Evolutionary conservation across 768 basidiomycete genomes (phyloP).

Genomic region (Trametes cingulata): DNA sequence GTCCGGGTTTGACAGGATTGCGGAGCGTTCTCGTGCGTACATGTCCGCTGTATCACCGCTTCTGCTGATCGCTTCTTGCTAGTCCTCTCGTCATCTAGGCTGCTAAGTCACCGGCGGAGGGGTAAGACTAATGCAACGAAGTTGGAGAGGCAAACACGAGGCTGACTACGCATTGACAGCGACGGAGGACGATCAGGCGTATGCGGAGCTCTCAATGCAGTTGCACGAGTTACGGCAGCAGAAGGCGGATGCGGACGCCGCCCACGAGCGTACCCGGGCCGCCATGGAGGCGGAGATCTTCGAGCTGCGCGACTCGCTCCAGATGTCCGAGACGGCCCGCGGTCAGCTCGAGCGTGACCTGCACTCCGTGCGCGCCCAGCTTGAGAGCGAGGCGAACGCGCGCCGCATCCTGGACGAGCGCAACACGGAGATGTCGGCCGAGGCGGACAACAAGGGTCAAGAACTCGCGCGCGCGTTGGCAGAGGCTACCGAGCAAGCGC

Average conservation of each 20-base stretch:
- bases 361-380: conserved; percentile 58
- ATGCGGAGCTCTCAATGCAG: conserved; percentile 70
- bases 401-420: conserved; percentile 66
- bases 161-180: conserved; percentile 40
- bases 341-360: conserved; percentile 66
- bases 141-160: conserved; percentile 3
- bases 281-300: conserved; percentile 57
- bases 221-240: conserved; percentile 60
- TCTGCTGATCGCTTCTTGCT: conserved; percentile 10
- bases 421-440: conserved; percentile 54
- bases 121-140: conserved; percentile 44
- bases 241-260: conserved; percentile 55
- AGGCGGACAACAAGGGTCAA: conserved; percentile 55
- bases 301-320: conserved; percentile 48
- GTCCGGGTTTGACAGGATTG: conserved; percentile 80
- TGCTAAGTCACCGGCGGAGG: conserved; percentile 67
- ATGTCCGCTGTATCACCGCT: background rate
- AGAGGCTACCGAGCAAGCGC: conserved; percentile 69
- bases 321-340: conserved; percentile 43
- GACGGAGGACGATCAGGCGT: conserved; percentile 71
- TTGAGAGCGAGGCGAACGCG: conserved; percentile 62
- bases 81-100: conserved; percentile 79
- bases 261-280: conserved; percentile 59
- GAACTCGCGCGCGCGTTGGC: conserved; percentile 58
- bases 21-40: conserved; percentile 75